Percentiles rank a stretch among this genome's conserved stretches.
Evolutionary conservation across 768 basidiomycete species (phyloP).

Genomic region (Jaapia argillacea): DNA sequence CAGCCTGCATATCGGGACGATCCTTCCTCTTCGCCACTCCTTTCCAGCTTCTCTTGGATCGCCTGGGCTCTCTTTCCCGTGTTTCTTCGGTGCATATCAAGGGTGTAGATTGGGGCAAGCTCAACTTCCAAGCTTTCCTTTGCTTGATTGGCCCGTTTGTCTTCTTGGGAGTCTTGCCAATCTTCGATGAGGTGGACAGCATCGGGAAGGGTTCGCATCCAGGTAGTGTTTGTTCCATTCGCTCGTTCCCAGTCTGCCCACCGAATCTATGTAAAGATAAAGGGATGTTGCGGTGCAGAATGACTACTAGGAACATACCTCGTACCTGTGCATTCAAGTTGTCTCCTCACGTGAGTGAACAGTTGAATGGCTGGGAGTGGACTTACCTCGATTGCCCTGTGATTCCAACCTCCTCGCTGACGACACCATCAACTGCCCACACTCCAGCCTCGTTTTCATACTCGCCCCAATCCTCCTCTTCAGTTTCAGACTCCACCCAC

Average conservation of each 20-base stretch:
- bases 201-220: slow-evolving; percentile 25
- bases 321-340: background rate
- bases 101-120: slow-evolving; percentile 26
- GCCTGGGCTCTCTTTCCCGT: slow-evolving; percentile 36
- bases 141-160: slow-evolving; percentile 20
- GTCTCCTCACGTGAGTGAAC: background rate
- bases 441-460: slow-evolving; percentile 4
- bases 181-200: slow-evolving; percentile 10
- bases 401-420: slow-evolving; percentile 10
- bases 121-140: slow-evolving; percentile 25
- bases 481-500: background rate
- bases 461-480: slow-evolving; percentile 9
- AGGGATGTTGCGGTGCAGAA: background rate
- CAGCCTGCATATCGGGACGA: background rate
- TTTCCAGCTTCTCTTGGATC: slow-evolving; percentile 31
- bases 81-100: slow-evolving; percentile 26
- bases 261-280: slow-evolving; percentile 25
- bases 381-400: slow-evolving; percentile 7
- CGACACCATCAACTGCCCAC: slow-evolving; percentile 9
- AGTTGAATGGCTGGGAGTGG: background rate
- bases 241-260: slow-evolving; percentile 42
- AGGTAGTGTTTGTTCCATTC: slow-evolving; percentile 47
- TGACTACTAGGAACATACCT: background rate
- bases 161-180: slow-evolving; percentile 26
- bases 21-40: background rate